Conservation (phyloP, 1,284 basidiomycete genomes). For the Tylopilus sp. region DNA sequence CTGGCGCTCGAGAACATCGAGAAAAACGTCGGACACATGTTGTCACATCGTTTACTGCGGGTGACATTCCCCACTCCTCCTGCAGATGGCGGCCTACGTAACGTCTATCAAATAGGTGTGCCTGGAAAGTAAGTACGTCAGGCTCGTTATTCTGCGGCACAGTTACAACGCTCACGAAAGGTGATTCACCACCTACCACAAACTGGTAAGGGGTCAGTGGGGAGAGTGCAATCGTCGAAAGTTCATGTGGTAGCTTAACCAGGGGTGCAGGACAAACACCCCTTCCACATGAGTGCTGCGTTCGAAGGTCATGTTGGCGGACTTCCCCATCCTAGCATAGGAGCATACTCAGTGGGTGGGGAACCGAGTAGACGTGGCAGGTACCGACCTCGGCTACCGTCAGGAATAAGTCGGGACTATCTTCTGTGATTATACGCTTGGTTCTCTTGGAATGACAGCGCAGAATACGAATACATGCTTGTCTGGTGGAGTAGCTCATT, state of each 20-base stretch:
- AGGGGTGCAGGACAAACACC: constrained; percentile 65
- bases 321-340: constrained; percentile 57
- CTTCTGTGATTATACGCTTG: constrained; percentile 82
- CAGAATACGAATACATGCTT: constrained; percentile 52
- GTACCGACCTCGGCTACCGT: constrained; percentile 74
- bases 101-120: constrained; percentile 86
- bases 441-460: constrained; percentile 67
- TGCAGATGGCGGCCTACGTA: constrained; percentile 63
- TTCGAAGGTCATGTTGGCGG: constrained; percentile 84
- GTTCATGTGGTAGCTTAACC: constrained; percentile 53
- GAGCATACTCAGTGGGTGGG: constrained; percentile 6
- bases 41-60: constrained; percentile 48
- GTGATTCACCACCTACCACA: constrained; percentile 69
- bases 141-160: not conserved
- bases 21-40: constrained; percentile 87
- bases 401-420: constrained; percentile 79
- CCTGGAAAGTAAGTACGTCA: constrained; percentile 41
- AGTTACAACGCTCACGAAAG: constrained; percentile 48
- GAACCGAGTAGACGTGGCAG: not conserved
- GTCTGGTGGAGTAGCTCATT: constrained; percentile 40
- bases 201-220: constrained; percentile 70
- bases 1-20: constrained; percentile 39
- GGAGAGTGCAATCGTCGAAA: constrained; percentile 65
- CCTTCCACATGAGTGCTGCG: constrained; percentile 55
- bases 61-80: constrained; percentile 70